phyloP scores from a whole-genome alignment of 352 stramenopile species.

The Globisporangium iwayamae region DNA sequence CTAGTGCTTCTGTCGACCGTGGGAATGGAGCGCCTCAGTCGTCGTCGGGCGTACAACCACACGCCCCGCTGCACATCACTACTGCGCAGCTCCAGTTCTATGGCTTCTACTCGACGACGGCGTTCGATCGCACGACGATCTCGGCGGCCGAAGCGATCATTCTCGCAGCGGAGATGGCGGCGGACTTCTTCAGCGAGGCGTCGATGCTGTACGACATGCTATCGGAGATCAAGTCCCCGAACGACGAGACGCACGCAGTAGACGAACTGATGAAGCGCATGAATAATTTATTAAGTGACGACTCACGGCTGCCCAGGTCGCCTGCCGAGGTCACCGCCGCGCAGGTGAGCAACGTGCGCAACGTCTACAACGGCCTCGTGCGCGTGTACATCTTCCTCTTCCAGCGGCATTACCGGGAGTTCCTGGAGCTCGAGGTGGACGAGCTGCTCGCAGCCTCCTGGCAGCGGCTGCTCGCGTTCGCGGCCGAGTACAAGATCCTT shows the following conservation, averaged over 20 bases:
- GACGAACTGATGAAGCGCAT: slow-evolving; percentile 59
- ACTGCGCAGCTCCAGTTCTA: slow-evolving; percentile 21
- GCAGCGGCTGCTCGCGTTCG: slow-evolving; percentile 59
- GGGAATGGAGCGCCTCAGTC: slow-evolving; percentile 11
- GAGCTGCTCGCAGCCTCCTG: slow-evolving; percentile 52
- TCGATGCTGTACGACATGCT: slow-evolving; percentile 69
- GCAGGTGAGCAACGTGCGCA: slow-evolving; percentile 37
- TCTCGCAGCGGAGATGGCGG: slow-evolving; percentile 53
- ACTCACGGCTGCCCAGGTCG: slow-evolving; percentile 8
- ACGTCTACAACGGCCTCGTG: slow-evolving; percentile 58
- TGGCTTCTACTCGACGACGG: slow-evolving; percentile 28
- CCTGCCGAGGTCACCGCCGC: slow-evolving; percentile 13
- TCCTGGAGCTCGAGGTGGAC: slow-evolving; percentile 53
- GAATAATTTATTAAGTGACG: slow-evolving; percentile 22
- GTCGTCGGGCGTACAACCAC: not conserved
- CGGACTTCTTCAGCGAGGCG: slow-evolving; percentile 60
- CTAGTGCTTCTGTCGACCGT: not conserved
- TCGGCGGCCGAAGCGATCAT: slow-evolving; percentile 38
- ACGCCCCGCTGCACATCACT: not conserved
- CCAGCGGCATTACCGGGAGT: slow-evolving; percentile 48
- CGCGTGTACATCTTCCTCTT: slow-evolving; percentile 69
- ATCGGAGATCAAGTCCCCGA: slow-evolving; percentile 52
- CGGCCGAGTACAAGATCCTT: slow-evolving; percentile 58
- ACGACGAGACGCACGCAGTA: slow-evolving; percentile 38
- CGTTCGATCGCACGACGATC: slow-evolving; percentile 39